Conservation (phyloP, 2,329 filamentous ascomycete species). For the Colletotrichum sp. region DNA sequence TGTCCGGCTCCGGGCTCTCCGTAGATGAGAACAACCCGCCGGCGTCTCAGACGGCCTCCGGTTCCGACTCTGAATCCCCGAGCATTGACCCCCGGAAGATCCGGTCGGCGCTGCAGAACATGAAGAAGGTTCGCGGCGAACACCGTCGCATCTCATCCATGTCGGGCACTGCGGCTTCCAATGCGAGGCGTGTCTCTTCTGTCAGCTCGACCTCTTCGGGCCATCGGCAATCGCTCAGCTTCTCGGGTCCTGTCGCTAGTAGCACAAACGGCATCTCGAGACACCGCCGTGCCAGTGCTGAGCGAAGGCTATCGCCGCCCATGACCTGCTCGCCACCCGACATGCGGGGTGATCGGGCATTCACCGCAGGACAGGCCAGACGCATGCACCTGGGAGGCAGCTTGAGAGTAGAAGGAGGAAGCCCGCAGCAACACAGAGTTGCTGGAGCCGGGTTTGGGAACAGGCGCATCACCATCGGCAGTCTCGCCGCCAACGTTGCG, state of each 20-base stretch:
- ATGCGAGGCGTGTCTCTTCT: constrained; percentile 50
- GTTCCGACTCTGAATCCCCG: constrained; percentile 56
- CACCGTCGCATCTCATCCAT: constrained; percentile 46
- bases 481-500: neutral
- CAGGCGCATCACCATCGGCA: constrained; percentile 22
- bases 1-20: constrained; percentile 31
- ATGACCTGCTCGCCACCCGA: constrained; percentile 57
- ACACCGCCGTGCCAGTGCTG: constrained; percentile 53
- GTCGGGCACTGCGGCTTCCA: constrained; percentile 37
- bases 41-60: constrained; percentile 41
- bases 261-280: constrained; percentile 61
- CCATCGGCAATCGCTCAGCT: constrained; percentile 31
- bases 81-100: constrained; percentile 59
- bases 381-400: constrained; percentile 60
- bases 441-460: constrained; percentile 16
- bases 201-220: constrained; percentile 24
- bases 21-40: constrained; percentile 59
- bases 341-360: constrained; percentile 35
- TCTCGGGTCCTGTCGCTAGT: constrained; percentile 50
- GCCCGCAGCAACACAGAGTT: constrained; percentile 27
- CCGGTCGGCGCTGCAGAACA: constrained; percentile 58
- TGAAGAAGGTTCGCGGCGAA: constrained; percentile 47
- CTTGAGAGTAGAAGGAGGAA: constrained; percentile 28
- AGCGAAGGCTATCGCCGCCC: constrained; percentile 58
- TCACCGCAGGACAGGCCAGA: constrained; percentile 61